Conservation (phyloP, 1,284 basidiomycete genomes). For the Moesziomyces antarcticus region DNA sequence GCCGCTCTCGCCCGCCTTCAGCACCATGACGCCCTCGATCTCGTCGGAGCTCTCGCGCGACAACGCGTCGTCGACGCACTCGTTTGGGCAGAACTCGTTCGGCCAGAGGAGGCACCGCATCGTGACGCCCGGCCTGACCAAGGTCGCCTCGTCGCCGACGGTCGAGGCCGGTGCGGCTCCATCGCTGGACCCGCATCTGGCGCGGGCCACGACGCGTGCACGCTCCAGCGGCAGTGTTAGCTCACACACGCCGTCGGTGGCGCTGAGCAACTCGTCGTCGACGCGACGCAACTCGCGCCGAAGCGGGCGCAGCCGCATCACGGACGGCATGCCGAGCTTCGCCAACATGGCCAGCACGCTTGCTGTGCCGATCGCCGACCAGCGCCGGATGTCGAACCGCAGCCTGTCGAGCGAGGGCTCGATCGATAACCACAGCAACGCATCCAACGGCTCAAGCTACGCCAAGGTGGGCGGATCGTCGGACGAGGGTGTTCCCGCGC, state of each 20-base stretch:
- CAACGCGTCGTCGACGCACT: slow-evolving; percentile 15
- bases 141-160: slow-evolving; percentile 1
- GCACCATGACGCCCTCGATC: slow-evolving; percentile 8
- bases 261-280: slow-evolving; percentile 17
- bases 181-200: slow-evolving; percentile 31
- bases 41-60: slow-evolving; percentile 13
- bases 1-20: slow-evolving; percentile 21
- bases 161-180: slow-evolving; percentile 9
- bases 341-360: slow-evolving; percentile 33
- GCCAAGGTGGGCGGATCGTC: slow-evolving; percentile 36
- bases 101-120: slow-evolving; percentile 23
- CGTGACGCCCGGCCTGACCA: slow-evolving; percentile 34
- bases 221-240: slow-evolving; percentile 30
- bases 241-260: slow-evolving; percentile 22
- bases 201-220: slow-evolving; percentile 10
- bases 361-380: slow-evolving; percentile 13
- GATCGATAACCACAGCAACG: slow-evolving; percentile 42
- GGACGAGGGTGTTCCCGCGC: slow-evolving; percentile 22
- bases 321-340: slow-evolving; percentile 35
- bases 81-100: slow-evolving; percentile 12
- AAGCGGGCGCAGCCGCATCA: slow-evolving; percentile 34
- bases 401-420: slow-evolving; percentile 43
- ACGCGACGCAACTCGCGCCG: slow-evolving; percentile 15
- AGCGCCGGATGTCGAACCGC: slow-evolving; percentile 30
- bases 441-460: slow-evolving; percentile 34